phyloP scores from a whole-genome alignment of 306 rosid species.

The Ceratonia siliqua region DNA sequence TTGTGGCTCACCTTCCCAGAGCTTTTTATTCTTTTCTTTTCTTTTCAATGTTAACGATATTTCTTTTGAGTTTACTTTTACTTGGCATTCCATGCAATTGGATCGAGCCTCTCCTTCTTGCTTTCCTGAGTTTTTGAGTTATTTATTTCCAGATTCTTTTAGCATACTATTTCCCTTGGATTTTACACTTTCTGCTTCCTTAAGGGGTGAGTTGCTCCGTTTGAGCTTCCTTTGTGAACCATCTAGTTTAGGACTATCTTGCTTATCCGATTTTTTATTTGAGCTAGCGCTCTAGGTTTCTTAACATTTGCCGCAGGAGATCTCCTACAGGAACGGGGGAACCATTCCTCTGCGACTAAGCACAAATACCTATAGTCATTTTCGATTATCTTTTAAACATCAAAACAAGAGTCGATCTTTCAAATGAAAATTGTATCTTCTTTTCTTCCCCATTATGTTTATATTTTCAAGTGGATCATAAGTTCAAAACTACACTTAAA shows the following conservation, averaged over 20 bases:
- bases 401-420: constrained; percentile 15
- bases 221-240: background rate
- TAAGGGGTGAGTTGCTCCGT: background rate
- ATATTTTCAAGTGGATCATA: too few species aligned
- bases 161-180: background rate
- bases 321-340: background rate
- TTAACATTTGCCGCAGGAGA: background rate
- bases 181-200: background rate
- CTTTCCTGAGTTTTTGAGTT: background rate
- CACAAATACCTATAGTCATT: too few species aligned
- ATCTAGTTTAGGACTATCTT: background rate
- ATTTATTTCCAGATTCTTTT: background rate
- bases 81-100: background rate
- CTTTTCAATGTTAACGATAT: background rate
- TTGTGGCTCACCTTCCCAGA: background rate
- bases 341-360: background rate
- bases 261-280: too few species aligned
- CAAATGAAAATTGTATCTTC: background rate
- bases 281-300: background rate
- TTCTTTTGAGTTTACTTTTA: background rate
- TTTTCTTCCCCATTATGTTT: too few species aligned
- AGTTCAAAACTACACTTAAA: too few species aligned
- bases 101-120: background rate
- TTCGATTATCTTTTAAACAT: background rate
- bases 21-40: background rate